Base-by-base conservation (phyloP, 2,329 filamentous ascomycete species). In the Cladophialophora exuberans region DNA sequence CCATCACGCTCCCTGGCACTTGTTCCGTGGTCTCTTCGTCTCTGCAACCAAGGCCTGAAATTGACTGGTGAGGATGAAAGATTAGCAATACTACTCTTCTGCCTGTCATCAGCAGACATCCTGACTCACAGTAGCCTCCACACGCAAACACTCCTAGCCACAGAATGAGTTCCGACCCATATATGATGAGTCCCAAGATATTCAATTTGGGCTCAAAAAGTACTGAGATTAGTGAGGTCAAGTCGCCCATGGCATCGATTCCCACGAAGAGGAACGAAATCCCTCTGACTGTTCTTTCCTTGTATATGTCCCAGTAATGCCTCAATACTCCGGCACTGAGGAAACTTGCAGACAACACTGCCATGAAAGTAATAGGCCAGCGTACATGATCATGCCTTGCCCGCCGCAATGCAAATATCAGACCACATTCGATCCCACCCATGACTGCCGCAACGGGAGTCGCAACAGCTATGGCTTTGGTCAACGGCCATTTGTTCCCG, bases 241-340 rank as follows among this genome's bases (percentile, higher is more conserved):
- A 66, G 66, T 89, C 86, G 0, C 86, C 86, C 0, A 83, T 75
- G 0, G 85, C 86, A 69, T 89, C 86, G 38, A 89, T 86, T 1
- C 75, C 83, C 0, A 88, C 85, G 61, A 90, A 90, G 2, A 88
- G 72, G 67, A 89, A 89, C 1, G 85, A 88, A 33, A 89, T 88
- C 6, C 86, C 86, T 11, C 84, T 76, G 1, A 88, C 86, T 0
- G 85, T 87, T 5, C 82, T 78, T 61, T 87, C 80, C 2, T 76
- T 66, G 64, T 82, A 88, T 18, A 90, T 88, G 59, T 89, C 86
- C 74, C 80, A 82, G 63, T 89, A 89, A 66, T 89, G 85, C 2
- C 82, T 73, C 6, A 88, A 70, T 0, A 89, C 87, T 0, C 87
- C 87, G 1, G 83, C 78, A 1, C 83, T 83, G 1, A 89, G 77